phyloP scores from a whole-genome alignment of 2,329 filamentous ascomycete species.

The Pestalotiopsis sp. region DNA sequence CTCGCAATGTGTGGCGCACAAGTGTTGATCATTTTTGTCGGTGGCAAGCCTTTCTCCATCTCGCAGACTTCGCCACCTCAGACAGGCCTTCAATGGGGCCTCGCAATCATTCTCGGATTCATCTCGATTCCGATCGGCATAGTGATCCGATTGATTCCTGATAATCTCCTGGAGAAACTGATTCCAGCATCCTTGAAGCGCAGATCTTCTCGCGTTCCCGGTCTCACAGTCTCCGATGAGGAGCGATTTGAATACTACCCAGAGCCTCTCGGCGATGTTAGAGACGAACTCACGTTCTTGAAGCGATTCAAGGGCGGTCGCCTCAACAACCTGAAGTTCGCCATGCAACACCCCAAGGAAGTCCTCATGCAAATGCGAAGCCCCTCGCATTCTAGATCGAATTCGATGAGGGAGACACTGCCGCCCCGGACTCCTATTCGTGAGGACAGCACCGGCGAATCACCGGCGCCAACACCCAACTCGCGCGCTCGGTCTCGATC shows the following conservation, averaged over 20 bases:
- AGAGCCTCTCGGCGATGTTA: slow-evolving; percentile 72
- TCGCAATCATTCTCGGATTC: slow-evolving; percentile 81
- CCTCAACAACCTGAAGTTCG: slow-evolving; percentile 79
- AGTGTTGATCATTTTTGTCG: slow-evolving; percentile 86
- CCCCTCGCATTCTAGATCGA: slow-evolving; percentile 66
- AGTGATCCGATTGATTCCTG: slow-evolving; percentile 80
- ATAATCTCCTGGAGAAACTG: slow-evolving; percentile 61
- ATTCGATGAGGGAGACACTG: slow-evolving; percentile 56
- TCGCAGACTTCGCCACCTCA: slow-evolving; percentile 53
- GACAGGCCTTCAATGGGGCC: slow-evolving; percentile 79
- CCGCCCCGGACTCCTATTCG: slow-evolving; percentile 62
- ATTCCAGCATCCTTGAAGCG: slow-evolving; percentile 58
- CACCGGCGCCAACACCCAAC: slow-evolving; percentile 58
- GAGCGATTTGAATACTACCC: slow-evolving; percentile 71
- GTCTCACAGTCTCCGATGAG: slow-evolving; percentile 66
- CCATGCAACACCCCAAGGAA: slow-evolving; percentile 75
- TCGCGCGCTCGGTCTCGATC: slow-evolving; percentile 69
- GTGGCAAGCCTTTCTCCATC: slow-evolving; percentile 80
- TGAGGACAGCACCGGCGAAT: slow-evolving; percentile 51
- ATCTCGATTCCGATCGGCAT: slow-evolving; percentile 86
- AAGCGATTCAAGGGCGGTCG: slow-evolving; percentile 81
- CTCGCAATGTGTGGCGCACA: slow-evolving; percentile 87
- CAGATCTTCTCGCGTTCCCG: slow-evolving; percentile 49
- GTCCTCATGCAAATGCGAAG: slow-evolving; percentile 66
- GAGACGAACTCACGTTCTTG: slow-evolving; percentile 80